These are phyloP conservation scores for Boletus vinaceobasis DNA, from an alignment of 768 basidiomycete species.

Conservation along the genomic window DNA sequence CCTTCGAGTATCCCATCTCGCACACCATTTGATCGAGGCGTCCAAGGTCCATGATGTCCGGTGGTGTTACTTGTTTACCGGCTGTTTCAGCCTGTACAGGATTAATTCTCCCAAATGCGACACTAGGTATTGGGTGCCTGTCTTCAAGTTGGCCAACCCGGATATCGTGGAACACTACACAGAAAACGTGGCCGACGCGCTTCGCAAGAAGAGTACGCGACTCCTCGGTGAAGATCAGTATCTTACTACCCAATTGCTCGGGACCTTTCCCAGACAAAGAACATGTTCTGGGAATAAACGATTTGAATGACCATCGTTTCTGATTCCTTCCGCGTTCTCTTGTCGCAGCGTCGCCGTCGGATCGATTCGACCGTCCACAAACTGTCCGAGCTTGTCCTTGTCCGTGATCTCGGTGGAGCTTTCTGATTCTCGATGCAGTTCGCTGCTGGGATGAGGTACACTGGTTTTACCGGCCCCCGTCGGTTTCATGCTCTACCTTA, in stretches of 20 bases:
- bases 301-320: conserved; percentile 99
- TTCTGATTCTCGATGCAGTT: conserved; percentile 99
- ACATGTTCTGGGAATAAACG: conserved; percentile 97
- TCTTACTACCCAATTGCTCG: conserved; percentile 93
- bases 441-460: conserved; percentile 98
- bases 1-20: conserved; percentile 99
- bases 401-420: conserved; percentile 97
- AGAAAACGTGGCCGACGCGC: conserved; percentile 97
- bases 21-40: conserved; percentile 95
- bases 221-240: conserved; percentile 99
- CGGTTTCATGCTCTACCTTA: conserved; percentile 81
- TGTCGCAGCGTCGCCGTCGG: conserved; percentile 98
- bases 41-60: conserved; percentile 99
- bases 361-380: conserved; percentile 99
- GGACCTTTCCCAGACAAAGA: conserved; percentile 99
- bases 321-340: conserved; percentile 89
- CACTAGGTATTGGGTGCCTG: conserved; percentile 96
- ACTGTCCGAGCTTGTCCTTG: conserved; percentile 88
- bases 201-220: conserved; percentile 98
- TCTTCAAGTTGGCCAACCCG: conserved; percentile 96
- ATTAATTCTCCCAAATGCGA: conserved; percentile 97
- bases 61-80: conserved; percentile 98
- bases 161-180: conserved; percentile 99
- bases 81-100: conserved; percentile 95
- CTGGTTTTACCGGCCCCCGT: conserved; percentile 97